Conservation (phyloP, 2,329 filamentous ascomycete genomes). For the Elsinoe arachidis region DNA sequence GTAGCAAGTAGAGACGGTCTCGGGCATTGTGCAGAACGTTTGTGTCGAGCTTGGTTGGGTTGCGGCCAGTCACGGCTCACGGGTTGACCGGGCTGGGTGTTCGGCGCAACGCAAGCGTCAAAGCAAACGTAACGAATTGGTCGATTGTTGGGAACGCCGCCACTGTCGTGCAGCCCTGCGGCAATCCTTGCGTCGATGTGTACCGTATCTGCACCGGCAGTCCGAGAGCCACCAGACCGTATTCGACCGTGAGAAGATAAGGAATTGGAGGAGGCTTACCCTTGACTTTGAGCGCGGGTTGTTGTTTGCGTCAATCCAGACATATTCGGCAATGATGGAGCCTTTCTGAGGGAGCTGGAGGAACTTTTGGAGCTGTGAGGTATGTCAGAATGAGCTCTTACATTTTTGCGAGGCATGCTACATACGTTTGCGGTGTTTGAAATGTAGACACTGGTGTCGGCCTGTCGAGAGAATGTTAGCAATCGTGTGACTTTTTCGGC, state of each 20-base stretch:
- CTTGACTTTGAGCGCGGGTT: slow-evolving; percentile 90
- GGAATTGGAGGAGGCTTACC: slow-evolving; percentile 51
- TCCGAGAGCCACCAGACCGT: not conserved
- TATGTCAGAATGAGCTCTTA: slow-evolving; percentile 14
- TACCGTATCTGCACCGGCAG: slow-evolving; percentile 9
- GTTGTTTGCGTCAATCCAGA: slow-evolving; percentile 85
- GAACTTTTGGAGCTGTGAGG: slow-evolving; percentile 75
- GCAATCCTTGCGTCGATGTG: not conserved
- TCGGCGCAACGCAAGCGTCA: slow-evolving; percentile 11
- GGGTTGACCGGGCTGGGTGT: not conserved
- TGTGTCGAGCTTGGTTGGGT: slow-evolving; percentile 7
- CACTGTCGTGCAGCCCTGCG: not conserved
- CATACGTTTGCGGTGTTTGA: slow-evolving; percentile 43
- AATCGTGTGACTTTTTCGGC: not conserved
- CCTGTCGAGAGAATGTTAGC: slow-evolving; percentile 21
- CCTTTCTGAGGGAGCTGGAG: slow-evolving; percentile 84
- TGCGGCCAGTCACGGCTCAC: slow-evolving; percentile 6
- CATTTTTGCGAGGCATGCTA: slow-evolving; percentile 13
- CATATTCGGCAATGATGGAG: slow-evolving; percentile 84
- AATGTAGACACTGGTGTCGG: slow-evolving; percentile 31
- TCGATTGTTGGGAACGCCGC: slow-evolving; percentile 10
- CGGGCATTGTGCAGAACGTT: not conserved
- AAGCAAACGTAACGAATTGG: slow-evolving; percentile 7
- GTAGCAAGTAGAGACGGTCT: not conserved
- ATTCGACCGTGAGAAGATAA: slow-evolving; percentile 1